phyloP scores from a whole-genome alignment of 495 filamentous ascomycete genomes.

The Rusavskia elegans region DNA sequence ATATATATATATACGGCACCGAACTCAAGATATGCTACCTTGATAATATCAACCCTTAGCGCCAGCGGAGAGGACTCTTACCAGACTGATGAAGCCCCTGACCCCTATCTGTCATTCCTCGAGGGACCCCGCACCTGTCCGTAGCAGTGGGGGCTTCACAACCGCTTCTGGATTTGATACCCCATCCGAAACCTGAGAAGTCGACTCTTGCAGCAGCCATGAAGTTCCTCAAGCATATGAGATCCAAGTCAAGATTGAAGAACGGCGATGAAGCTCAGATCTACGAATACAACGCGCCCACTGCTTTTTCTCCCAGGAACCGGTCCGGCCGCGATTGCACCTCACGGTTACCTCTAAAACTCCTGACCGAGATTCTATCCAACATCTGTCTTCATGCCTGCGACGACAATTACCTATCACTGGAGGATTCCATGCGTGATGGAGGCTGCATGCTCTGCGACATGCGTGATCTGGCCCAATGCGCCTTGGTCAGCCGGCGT shows the following conservation, averaged over 20 bases:
- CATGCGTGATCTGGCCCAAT: conserved; percentile 75
- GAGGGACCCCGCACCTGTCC: no score
- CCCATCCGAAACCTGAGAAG: neutral
- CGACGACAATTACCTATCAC: conserved; percentile 63
- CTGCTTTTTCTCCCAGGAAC: conserved; percentile 8
- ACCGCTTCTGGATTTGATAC: neutral
- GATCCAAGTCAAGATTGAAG: conserved; percentile 22
- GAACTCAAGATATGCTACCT: no score
- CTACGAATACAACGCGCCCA: neutral
- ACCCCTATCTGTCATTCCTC: no score
- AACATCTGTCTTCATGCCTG: conserved; percentile 69
- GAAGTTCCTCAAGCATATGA: conserved; percentile 30
- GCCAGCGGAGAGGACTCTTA: no score
- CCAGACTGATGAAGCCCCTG: no score
- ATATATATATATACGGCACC: no score
- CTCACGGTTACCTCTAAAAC: conserved; percentile 36
- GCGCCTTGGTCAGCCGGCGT: conserved; percentile 50
- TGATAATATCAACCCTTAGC: no score
- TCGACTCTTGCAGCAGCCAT: conserved; percentile 11
- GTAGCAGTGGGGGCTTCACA: no score
- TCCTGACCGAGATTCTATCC: conserved; percentile 61
- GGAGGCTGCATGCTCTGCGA: conserved; percentile 94
- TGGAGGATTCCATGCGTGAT: conserved; percentile 65
- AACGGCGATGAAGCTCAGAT: conserved; percentile 6
- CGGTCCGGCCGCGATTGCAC: conserved; percentile 27